Base-by-base conservation (phyloP, 306 rosid genomes). In the Lathyrus tuberosus region DNA sequence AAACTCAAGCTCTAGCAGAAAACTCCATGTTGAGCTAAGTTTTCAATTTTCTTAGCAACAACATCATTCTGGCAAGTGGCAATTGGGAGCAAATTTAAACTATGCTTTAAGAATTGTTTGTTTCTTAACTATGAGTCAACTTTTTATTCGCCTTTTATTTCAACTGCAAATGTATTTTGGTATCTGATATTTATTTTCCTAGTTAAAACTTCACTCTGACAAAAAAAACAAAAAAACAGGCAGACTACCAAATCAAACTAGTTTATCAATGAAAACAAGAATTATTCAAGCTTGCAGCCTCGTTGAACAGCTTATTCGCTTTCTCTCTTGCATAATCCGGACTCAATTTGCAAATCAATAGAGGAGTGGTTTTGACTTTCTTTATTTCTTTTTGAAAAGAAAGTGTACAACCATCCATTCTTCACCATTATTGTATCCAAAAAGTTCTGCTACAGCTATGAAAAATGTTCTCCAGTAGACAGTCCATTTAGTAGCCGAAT, bases 401-500 rank as follows among this genome's bases (percentile, higher is more conserved):
- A 87, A 90, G 64, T 58, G 94, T 31, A 82, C 81, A 59, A 94
- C 91, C 96, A 94, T 90, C 98, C 88, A 94, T 82, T 94, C 98
- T 83, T 90, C 97, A 20, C 96, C 98, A 14, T 87, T 67, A 52
- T 81, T 94, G 82, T 88, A 94, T 26, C 84, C 95, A 53, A 94
- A 94, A 20, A 94, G 90, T 76, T 91, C 98, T 18, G 98, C 95
- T 1, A 88, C 98, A 3, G 96, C 81, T 54, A 88, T 88, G 71
- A 94, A 94, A 82, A 94, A 90, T 53, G 97, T 88, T 82, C 97
- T 87, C 99, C 97, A 88, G 51, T 94, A 94, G 31, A 74, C 97
- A 10, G 91, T 94, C 97, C 99, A 94, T 75, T 86, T 94, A 63
- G 80, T 85, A 42, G 97, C 97, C 5, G 89, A 84, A 43, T 87